Evolutionary conservation across 2,329 filamentous ascomycete genomes (phyloP).

Genomic region (Fusarium armeniacum): DNA sequence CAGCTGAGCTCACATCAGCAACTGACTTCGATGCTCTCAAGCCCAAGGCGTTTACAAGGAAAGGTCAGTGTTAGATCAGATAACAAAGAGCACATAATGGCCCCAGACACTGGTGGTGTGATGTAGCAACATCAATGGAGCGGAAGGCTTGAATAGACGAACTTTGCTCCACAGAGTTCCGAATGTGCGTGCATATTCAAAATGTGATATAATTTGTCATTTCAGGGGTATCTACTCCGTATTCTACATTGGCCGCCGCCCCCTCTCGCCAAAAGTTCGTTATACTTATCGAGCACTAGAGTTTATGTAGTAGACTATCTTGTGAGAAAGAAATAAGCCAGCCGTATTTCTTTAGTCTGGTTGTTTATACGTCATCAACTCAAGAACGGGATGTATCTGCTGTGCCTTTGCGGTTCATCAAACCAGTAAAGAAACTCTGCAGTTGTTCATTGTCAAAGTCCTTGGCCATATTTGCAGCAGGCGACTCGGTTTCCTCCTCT

Average conservation of each 20-base stretch:
- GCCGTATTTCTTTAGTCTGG: constrained; percentile 3
- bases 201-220: constrained; percentile 44
- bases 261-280: constrained; percentile 35
- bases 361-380: constrained; percentile 8
- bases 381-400: constrained; percentile 39
- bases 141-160: not conserved
- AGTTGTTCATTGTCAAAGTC: constrained; percentile 68
- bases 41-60: constrained; percentile 23
- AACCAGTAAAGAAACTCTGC: constrained; percentile 70
- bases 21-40: not conserved
- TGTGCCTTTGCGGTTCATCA: constrained; percentile 68
- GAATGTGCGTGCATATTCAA: not conserved
- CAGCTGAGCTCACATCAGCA: not conserved
- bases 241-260: constrained; percentile 54
- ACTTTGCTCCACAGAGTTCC: not conserved
- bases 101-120: not conserved
- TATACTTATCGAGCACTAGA: constrained; percentile 20
- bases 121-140: not conserved
- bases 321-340: constrained; percentile 6
- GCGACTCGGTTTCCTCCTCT: constrained; percentile 55
- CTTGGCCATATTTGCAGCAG: constrained; percentile 60
- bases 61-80: not conserved
- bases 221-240: constrained; percentile 62
- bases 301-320: constrained; percentile 18
- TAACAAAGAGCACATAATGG: not conserved